phyloP scores from a whole-genome alignment of 306 rosid species.

The Albizia julibrissin region DNA sequence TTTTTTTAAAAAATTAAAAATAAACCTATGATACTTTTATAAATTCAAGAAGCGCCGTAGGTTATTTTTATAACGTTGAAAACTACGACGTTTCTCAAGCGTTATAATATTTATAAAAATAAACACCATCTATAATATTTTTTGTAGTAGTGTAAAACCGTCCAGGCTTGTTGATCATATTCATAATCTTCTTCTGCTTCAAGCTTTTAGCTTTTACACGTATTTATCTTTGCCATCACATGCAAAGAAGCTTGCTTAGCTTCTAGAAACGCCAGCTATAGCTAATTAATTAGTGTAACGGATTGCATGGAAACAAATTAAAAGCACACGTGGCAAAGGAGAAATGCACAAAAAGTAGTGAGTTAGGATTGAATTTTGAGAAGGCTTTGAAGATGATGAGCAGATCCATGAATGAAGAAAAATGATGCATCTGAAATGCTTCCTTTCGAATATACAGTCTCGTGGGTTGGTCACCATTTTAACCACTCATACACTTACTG shows the following conservation, averaged over 20 bases:
- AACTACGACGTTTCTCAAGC: too few relatives aligned
- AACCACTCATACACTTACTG: constrained; percentile 67
- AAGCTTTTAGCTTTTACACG: neutral
- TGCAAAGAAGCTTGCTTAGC: neutral
- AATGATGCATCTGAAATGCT: constrained; percentile 29
- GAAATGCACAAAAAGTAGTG: constrained; percentile 33
- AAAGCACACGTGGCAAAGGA: neutral
- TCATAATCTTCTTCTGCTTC: neutral
- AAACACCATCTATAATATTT: too few relatives aligned
- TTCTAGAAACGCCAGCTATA: neutral
- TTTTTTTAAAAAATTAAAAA: too few relatives aligned
- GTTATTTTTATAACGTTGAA: too few relatives aligned
- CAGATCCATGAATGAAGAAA: constrained; percentile 8
- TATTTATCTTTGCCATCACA: neutral
- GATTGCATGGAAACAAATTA: neutral
- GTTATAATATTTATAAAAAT: too few relatives aligned
- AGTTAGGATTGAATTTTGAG: constrained; percentile 76
- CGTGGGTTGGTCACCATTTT: constrained; percentile 75
- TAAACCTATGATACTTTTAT: too few relatives aligned
- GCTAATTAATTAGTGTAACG: neutral
- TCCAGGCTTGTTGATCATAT: too few relatives aligned
- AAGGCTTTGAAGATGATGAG: constrained; percentile 35
- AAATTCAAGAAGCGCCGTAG: too few relatives aligned
- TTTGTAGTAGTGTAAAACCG: too few relatives aligned
- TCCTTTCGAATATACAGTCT: constrained; percentile 40